Evolutionary conservation across 176 grass and related monocot genomes (phyloP).

Genomic region (Zoysia japonica): DNA sequence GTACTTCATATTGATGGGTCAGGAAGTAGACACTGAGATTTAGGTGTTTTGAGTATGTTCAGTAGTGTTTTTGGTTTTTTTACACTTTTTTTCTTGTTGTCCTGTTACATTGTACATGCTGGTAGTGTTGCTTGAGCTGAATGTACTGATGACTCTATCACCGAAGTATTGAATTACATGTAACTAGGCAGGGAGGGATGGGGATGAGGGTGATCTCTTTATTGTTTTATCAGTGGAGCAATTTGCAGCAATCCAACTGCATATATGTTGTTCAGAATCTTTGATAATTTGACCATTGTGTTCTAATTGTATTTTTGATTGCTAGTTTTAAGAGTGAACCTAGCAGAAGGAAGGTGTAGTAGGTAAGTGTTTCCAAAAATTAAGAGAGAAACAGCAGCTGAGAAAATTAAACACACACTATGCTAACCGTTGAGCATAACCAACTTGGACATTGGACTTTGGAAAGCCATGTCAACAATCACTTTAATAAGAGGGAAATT

Average conservation of each 20-base stretch:
- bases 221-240: not conserved
- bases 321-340: not conserved
- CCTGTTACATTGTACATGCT: not conserved
- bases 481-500: not conserved
- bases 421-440: not conserved
- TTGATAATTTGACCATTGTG: not conserved
- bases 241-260: not conserved
- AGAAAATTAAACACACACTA: not conserved
- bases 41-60: no score
- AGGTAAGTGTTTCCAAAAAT: not conserved
- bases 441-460: not conserved
- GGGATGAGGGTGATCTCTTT: not conserved
- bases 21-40: not conserved
- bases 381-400: not conserved
- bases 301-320: not conserved
- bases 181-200: not conserved
- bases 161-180: not conserved
- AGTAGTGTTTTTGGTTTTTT: no score
- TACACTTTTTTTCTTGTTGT: no score
- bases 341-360: not conserved
- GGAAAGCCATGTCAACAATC: not conserved
- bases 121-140: not conserved
- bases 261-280: not conserved
- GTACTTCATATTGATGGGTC: not conserved
- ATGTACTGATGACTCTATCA: not conserved